Evolutionary conservation across 306 rosid genomes (phyloP), one percentile per base, ranked within the genome.

Genomic region (Delonix regia): DNA sequence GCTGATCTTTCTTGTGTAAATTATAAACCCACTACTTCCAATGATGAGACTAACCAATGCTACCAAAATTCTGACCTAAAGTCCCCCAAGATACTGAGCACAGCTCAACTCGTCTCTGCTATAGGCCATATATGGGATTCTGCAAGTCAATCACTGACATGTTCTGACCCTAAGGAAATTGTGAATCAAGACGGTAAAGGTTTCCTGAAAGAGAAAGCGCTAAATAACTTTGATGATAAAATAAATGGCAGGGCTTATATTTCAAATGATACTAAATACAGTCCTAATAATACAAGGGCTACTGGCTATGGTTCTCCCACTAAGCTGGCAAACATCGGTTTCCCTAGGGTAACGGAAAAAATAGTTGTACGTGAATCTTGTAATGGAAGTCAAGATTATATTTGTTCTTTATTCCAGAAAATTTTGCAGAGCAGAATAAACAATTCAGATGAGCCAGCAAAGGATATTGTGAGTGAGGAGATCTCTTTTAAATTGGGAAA

Each of bases 41-140:
- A 64, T 64, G 80, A 69, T 22, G 78, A 70, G 73, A 78, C 68
- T 53, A 81, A 83, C 79, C 74, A 84, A 45, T 51, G 78, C 83
- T 42, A 71, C 79, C 80, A 48, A 73, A 75, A 30, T 53, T 75
- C 81, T 8, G 80, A 74, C 48, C 53, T 62, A 6, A 89, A 86
- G 79, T 66, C 96, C 64, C 82, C 83, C 12, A 83, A 79, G 80
- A 53, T 90, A 76, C 69, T 91, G 78, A 89, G 83, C 86, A 90
- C 87, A 0, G 41, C 88, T 80, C 90, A 79, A 79, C 86, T 95
- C 64, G 81, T 89, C 82, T 81, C 93, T 34, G 85, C 89, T 13
- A 77, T 89, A 34, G 90, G 97, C 57, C 93, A 83, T 77, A 69
- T 90, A 83, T 90, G 93, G 90, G 85, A 86, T 89, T 85, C 83